phyloP scores from a whole-genome alignment of 352 stramenopile species.

The Thraustochytrium sp. region DNA sequence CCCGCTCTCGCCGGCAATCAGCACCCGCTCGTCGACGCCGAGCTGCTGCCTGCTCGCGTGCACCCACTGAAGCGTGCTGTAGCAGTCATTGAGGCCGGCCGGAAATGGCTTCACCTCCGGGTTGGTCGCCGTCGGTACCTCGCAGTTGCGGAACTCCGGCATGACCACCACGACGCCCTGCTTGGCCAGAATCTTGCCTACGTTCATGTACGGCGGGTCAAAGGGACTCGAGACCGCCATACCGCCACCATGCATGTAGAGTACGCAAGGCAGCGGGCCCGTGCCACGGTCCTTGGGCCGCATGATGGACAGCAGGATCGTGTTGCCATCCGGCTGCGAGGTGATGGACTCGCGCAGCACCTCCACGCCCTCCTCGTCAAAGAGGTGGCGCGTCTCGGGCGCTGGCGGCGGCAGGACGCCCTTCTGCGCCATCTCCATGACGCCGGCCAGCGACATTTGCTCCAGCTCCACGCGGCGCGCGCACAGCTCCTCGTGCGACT shows the following conservation, averaged over 20 bases:
- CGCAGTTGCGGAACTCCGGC: conserved; percentile 22
- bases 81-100: conserved; percentile 35
- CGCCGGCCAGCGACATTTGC: not conserved
- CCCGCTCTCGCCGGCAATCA: not conserved
- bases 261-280: conserved; percentile 13
- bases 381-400: too few relatives aligned
- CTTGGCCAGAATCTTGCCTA: not conserved
- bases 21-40: conserved; percentile 6
- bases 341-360: not conserved
- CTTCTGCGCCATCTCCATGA: too few relatives aligned
- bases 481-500: too few relatives aligned
- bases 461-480: too few relatives aligned
- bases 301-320: not conserved
- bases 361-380: not conserved
- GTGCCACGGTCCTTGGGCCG: not conserved
- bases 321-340: not conserved
- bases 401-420: too few relatives aligned
- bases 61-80: conserved; percentile 3
- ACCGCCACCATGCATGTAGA: conserved; percentile 30
- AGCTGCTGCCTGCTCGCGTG: not conserved
- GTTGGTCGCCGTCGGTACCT: not conserved
- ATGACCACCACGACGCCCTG: conserved; percentile 13
- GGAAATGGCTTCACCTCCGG: not conserved
- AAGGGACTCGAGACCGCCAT: not conserved
- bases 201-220: not conserved